A percentile compares a stretch with the other conserved stretches of the same genome.
These are phyloP conservation scores for Inga leiocalycina DNA, from an alignment of 306 rosid genomes.

Conservation along the genomic window DNA sequence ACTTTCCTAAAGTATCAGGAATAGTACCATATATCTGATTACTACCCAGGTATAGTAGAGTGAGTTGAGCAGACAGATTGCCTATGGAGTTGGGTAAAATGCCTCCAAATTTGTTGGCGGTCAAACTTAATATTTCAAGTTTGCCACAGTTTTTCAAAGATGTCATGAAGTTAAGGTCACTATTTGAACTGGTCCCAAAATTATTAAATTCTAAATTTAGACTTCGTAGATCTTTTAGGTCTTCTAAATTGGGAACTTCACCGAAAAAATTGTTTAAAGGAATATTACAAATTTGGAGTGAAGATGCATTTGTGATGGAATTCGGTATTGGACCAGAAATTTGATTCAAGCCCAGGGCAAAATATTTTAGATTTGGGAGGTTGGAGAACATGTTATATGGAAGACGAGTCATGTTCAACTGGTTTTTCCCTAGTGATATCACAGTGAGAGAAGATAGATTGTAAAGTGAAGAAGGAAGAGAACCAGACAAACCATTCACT, in stretches of 20 bases:
- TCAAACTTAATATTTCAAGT: not conserved
- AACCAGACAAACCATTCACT: not conserved
- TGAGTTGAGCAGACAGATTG: not conserved
- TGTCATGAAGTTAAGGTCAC: not conserved
- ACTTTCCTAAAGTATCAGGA: not conserved
- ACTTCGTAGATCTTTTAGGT: fast-evolving
- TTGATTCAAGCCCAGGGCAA: not conserved
- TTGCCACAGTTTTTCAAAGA: not conserved
- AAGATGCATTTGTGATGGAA: not conserved
- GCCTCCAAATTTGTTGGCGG: not conserved
- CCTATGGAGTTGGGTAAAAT: not conserved
- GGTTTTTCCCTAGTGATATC: not conserved
- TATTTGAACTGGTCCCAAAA: not conserved
- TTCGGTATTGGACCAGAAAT: not conserved
- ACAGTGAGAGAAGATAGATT: not conserved
- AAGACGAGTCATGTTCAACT: not conserved
- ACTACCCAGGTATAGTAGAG: not conserved
- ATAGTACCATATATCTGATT: not conserved
- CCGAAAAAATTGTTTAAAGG: not conserved
- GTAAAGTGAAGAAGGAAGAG: constrained; percentile 30
- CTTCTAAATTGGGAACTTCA: not conserved
- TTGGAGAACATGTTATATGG: not conserved
- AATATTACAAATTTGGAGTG: not conserved
- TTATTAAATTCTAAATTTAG: not conserved
- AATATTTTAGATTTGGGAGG: not conserved